Evolutionary conservation across 805 yeast species (phyloP).

Genomic region (Pichia gijzeniarum): DNA sequence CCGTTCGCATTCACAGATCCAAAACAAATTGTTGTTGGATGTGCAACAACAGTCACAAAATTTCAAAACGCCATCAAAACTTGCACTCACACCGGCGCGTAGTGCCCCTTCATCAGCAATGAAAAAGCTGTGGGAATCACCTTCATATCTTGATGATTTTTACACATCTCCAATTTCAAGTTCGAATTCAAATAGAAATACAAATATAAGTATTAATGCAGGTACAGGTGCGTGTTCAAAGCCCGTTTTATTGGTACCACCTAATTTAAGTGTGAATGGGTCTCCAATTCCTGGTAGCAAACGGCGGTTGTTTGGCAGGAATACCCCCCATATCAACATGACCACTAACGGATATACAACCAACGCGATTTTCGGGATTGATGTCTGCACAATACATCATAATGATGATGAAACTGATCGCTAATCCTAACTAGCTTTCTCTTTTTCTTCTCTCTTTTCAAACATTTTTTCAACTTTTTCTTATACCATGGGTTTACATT

Average conservation of each 20-base stretch:
- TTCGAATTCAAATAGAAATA: background rate
- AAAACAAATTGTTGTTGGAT: background rate
- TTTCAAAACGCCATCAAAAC: slow-evolving; percentile 6
- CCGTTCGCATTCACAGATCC: background rate
- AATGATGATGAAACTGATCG: slow-evolving; percentile 18
- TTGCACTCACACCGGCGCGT: slow-evolving; percentile 1
- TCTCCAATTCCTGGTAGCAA: slow-evolving; percentile 8
- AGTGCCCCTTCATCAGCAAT: slow-evolving; percentile 29
- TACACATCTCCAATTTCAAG: slow-evolving; percentile 42
- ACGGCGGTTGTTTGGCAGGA: background rate
- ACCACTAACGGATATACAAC: slow-evolving; percentile 26
- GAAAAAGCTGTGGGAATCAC: slow-evolving; percentile 58
- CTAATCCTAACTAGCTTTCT: background rate
- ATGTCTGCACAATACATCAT: slow-evolving; percentile 36
- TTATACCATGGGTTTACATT: background rate
- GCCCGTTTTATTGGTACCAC: too few species aligned
- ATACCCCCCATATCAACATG: background rate
- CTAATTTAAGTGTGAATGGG: slow-evolving; percentile 11
- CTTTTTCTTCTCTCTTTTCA: background rate
- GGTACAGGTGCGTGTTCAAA: too few species aligned
- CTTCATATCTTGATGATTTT: slow-evolving; percentile 61
- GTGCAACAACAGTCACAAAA: slow-evolving; percentile 4
- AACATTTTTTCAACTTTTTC: background rate
- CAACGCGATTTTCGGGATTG: slow-evolving; percentile 53
- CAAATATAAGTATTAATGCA: too few species aligned